Evolutionary conservation across 2,329 filamentous ascomycete genomes (phyloP).

Genomic region (Ascochyta lentis): DNA sequence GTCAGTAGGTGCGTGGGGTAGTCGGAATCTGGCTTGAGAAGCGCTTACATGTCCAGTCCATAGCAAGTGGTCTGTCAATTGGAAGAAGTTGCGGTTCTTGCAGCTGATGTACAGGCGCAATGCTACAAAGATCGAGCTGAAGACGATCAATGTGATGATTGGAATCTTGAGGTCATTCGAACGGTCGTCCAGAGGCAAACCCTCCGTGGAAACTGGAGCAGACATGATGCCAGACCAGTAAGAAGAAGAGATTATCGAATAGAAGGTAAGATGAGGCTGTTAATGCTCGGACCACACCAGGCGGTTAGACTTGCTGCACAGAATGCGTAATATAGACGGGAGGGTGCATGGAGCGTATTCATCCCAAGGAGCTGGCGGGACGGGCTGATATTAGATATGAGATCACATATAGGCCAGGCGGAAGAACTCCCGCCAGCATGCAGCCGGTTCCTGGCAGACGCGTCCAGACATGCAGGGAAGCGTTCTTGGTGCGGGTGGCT

Average conservation of each 20-base stretch:
- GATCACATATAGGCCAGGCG: conserved; percentile 7
- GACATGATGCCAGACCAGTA: conserved; percentile 19
- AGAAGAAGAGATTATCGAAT: neutral
- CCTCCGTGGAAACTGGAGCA: conserved; percentile 5
- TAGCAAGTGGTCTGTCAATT: conserved; percentile 34
- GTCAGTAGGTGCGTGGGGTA: conserved; percentile 2
- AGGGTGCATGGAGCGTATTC: conserved; percentile 2
- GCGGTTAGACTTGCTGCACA: conserved; percentile 6
- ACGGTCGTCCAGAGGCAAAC: conserved; percentile 31
- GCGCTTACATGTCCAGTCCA: conserved; percentile 33
- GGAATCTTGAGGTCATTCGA: conserved; percentile 32
- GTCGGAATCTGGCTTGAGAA: neutral
- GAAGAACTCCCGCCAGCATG: neutral
- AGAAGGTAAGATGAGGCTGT: conserved; percentile 3
- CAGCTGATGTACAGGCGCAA: conserved; percentile 28
- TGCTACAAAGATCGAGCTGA: conserved; percentile 34
- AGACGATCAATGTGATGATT: conserved; percentile 26
- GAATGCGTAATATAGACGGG: neutral
- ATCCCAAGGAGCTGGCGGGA: neutral
- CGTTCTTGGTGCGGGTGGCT: conserved; percentile 13
- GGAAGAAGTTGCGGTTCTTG: conserved; percentile 30
- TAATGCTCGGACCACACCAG: conserved; percentile 14
- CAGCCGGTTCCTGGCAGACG: neutral
- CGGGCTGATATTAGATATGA: conserved; percentile 11
- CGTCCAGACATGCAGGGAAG: neutral